Evolutionary conservation across 768 basidiomycete species (phyloP), one percentile per base, ranked within the genome.

Genomic region (Boletales sp.): DNA sequence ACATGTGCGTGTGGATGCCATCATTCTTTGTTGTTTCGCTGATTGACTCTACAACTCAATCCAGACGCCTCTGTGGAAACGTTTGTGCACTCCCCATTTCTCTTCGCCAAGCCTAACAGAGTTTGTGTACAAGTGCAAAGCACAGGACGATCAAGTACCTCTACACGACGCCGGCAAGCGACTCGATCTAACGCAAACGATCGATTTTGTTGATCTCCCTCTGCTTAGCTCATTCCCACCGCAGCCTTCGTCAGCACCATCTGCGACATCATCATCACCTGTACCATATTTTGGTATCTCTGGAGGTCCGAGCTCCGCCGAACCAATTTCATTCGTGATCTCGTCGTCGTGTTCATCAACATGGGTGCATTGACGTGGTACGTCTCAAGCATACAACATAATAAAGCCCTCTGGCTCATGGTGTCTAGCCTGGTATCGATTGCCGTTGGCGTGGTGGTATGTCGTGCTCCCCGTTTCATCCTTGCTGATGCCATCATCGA

Each of bases 291-390:
- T 43, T 53, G 37, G 36, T 13, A 32, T 15, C 8, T 58, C 12
- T 57, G 55, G 57, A 39, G 32, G 11, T 58, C 51, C 1, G 51
- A 58, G 19, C 40, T 56, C n/a, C 46, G 55, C 13, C 45, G 43
- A 11, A 40, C 43, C 24, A 41, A 37, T 8, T 7, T 48, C 24
- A 3, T 57, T 12, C 55, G 51, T 9, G 51, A 48, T 11, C 21
- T 58, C 2, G 55, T 50, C 0, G n/a, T 58, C 5, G 43, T 58
- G 3, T 58, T 57, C 9, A 19, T 58, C 32, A 50, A 57, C 17
- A 57, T 57, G 57, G 55, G 55, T 11, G 48, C 46, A 3, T 7
- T 57, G 31, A 58, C 57, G 14, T 58, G 57, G 57, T 50, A 40
- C 7, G 48, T 36, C n/a, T n/a, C 1, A 6, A 7, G 24, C 6